Conservation (phyloP, 371 early-diverging fungal species). For the Mucor sp. region DNA sequence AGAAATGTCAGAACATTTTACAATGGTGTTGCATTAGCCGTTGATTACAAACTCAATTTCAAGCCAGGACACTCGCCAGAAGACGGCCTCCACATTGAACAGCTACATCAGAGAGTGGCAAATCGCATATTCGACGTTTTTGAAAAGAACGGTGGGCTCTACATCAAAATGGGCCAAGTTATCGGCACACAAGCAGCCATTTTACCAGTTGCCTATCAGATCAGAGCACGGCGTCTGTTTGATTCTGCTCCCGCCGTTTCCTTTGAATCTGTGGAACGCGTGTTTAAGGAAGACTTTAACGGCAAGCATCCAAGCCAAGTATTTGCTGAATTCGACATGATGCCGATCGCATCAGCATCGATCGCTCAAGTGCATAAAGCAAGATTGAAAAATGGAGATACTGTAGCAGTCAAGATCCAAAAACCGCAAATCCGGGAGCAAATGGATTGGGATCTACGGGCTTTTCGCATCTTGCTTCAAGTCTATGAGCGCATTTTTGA, state of each 20-base stretch:
- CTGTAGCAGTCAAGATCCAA: constrained; percentile 92
- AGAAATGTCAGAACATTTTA: constrained; percentile 62
- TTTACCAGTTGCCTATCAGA: constrained; percentile 76
- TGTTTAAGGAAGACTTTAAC: constrained; percentile 70
- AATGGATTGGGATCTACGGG: constrained; percentile 83
- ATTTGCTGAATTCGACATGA: constrained; percentile 70
- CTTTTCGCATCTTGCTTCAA: constrained; percentile 60
- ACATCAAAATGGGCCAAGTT: constrained; percentile 90
- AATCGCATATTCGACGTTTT: constrained; percentile 79
- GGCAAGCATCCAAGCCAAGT: constrained; percentile 62
- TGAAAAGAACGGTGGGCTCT: constrained; percentile 83
- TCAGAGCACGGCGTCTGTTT: constrained; percentile 72
- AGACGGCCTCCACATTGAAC: constrained; percentile 42
- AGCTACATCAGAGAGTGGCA: constrained; percentile 70
- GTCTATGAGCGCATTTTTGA: constrained; percentile 80
- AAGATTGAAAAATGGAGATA: constrained; percentile 67
- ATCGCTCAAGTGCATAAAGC: constrained; percentile 95
- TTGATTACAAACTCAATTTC: constrained; percentile 82
- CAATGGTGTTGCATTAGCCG: constrained; percentile 59
- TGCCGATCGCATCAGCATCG: constrained; percentile 88
- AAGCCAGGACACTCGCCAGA: constrained; percentile 51
- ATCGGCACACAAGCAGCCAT: constrained; percentile 82
- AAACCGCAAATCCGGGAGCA: constrained; percentile 86
- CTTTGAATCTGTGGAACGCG: constrained; percentile 65
- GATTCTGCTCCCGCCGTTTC: constrained; percentile 84